Evolutionary conservation across 176 grass and related monocot species (phyloP).

Genomic region (Areca catechu): DNA sequence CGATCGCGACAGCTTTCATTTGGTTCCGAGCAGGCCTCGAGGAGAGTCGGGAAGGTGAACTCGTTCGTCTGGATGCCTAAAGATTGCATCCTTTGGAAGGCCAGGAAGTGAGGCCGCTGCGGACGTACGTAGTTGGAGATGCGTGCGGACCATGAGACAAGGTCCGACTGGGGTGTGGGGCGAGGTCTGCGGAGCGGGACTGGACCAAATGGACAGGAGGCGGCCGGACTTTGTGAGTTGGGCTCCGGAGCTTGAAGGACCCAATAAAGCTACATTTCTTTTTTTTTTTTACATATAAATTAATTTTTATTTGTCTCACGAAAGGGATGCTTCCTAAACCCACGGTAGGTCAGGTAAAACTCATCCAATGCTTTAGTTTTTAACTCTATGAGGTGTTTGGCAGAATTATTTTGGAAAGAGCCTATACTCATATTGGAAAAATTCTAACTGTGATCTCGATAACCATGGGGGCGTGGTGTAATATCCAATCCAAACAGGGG

Average conservation of each 20-base stretch:
- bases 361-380: too few relatives aligned
- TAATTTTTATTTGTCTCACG: too few relatives aligned
- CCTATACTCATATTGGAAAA: too few relatives aligned
- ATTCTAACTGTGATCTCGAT: too few relatives aligned
- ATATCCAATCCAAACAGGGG: too few relatives aligned
- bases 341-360: too few relatives aligned
- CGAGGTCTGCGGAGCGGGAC: conserved; percentile 31
- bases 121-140: conserved; percentile 58
- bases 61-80: conserved; percentile 48
- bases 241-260: conserved; percentile 35
- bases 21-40: conserved; percentile 55
- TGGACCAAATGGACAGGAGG: conserved; percentile 49
- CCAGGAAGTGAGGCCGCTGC: conserved; percentile 40
- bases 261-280: too few relatives aligned
- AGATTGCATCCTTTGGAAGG: conserved; percentile 47
- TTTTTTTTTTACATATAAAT: too few relatives aligned
- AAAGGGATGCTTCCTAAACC: too few relatives aligned
- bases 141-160: conserved; percentile 69
- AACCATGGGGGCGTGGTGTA: too few relatives aligned
- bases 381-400: too few relatives aligned
- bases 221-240: conserved; percentile 48
- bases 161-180: conserved; percentile 46
- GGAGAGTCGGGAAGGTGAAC: conserved; percentile 60
- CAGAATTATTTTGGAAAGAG: too few relatives aligned
- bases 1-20: conserved; percentile 47